Percentiles rank a stretch among this genome's conserved stretches.
These are phyloP conservation scores for Epicoccum sorghinum DNA, from an alignment of 2,329 filamentous ascomycete genomes.

Conservation along the genomic window DNA sequence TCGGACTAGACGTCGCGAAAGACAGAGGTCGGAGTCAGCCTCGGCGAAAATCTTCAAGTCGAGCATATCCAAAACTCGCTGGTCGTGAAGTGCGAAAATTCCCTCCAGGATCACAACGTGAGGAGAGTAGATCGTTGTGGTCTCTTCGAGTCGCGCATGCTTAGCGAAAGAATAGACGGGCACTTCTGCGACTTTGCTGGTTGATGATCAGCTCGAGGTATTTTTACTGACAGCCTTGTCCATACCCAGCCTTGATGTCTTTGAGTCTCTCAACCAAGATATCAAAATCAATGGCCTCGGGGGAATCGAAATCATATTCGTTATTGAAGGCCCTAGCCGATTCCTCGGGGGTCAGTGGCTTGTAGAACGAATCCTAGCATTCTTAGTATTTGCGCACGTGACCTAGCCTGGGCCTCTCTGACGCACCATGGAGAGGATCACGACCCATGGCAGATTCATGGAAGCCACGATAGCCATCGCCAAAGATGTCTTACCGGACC, in stretches of 20 bases:
- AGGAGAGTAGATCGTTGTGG: conserved; percentile 91
- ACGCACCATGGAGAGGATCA: conserved; percentile 91
- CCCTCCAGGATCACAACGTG: conserved; percentile 95
- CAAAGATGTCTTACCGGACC: conserved; percentile 93
- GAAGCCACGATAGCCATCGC: conserved; percentile 89
- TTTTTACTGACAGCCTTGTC: background rate
- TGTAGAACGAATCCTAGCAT: conserved; percentile 92
- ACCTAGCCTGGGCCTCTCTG: conserved; percentile 10
- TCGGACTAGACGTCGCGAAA: conserved; percentile 72
- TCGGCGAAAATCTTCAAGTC: conserved; percentile 98
- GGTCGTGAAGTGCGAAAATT: conserved; percentile 92
- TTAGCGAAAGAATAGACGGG: conserved; percentile 95
- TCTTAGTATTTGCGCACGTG: conserved; percentile 34
- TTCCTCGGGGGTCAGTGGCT: conserved; percentile 79
- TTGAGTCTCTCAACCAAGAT: conserved; percentile 76
- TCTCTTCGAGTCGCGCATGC: conserved; percentile 78
- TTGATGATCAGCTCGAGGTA: conserved; percentile 20
- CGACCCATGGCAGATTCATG: conserved; percentile 94
- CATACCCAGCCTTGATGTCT: conserved; percentile 89
- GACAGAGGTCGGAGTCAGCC: conserved; percentile 90
- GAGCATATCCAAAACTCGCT: conserved; percentile 80
- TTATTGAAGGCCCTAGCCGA: conserved; percentile 83
- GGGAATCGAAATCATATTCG: conserved; percentile 95
- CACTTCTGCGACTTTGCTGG: conserved; percentile 84
- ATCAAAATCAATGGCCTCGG: conserved; percentile 94